Evolutionary conservation across 768 basidiomycete species (phyloP), one percentile per base, ranked within the genome.

Genomic region (Rhizopogon vulgaris): DNA sequence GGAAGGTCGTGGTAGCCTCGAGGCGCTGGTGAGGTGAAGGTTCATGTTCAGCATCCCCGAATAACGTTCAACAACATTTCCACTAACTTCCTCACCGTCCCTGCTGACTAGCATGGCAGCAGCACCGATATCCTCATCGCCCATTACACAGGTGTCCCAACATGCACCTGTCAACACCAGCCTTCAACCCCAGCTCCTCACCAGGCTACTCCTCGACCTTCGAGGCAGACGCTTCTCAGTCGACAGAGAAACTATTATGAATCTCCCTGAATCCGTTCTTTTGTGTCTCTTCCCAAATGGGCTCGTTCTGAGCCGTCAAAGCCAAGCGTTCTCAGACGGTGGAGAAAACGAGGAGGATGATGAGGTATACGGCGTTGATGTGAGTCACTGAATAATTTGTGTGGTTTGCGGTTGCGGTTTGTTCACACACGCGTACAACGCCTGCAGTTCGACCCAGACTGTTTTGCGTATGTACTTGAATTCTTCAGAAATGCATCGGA

Each of bases 271-370:
- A 80, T 93, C 90, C 15, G 93, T 99, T 41, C 78, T 98, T 49
- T 75, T 99, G 36, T 97, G 94, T 69, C 77, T 99, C 56, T 99
- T 98, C 65, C 96, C 96, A 9, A 98, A 98, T 63, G 96, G 95
- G 17, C 82, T 97, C 54, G 93, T 97, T 37, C 78, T 97, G 49
- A 93, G 87, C 64, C 78, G 94, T 55, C 90, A 94, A 63, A 88
- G 87, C 54, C 79, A 80, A 7, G 84, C 84, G 15, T 71, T 88
- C 50, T 81, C 82, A 6, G 88, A 87, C 52, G 85, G 83, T 18
- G 86, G 83, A 25, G 87, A 83, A 38, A 79, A 80, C 55, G 84
- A 82, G 39, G 89, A 90, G 45, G 82, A 84, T 59, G 94, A 95
- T 63, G 94, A 97, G 63, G 83, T 97, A 24, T 98, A 96, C 68